phyloP scores from a whole-genome alignment of 305 asterid genomes.

The Fraxinus velutina region DNA sequence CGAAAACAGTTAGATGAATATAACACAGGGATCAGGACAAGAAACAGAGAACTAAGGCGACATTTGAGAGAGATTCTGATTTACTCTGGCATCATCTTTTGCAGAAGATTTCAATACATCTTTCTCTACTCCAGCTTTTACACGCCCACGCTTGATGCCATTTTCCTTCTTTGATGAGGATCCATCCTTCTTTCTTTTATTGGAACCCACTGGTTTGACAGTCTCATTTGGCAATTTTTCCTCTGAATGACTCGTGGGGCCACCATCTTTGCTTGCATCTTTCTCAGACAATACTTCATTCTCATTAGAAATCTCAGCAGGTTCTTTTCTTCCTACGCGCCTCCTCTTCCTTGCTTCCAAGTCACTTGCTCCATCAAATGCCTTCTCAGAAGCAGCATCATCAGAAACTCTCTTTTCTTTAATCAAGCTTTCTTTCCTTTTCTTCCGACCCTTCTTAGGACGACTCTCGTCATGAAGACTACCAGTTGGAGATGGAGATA shows the following conservation, averaged over 20 bases:
- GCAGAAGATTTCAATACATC: conserved; percentile 40
- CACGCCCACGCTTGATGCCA: conserved; percentile 49
- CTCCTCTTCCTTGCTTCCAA: conserved; percentile 46
- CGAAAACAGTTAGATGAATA: conserved; percentile 17
- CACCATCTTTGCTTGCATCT: conserved; percentile 44
- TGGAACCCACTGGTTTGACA: conserved; percentile 43
- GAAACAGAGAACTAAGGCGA: conserved; percentile 18
- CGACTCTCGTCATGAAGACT: conserved; percentile 41
- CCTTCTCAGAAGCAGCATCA: conserved; percentile 41
- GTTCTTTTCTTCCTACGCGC: conserved; percentile 37
- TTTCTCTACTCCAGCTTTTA: conserved; percentile 45
- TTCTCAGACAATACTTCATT: conserved; percentile 35
- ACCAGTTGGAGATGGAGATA: conserved; percentile 49
- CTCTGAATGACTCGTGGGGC: conserved; percentile 50
- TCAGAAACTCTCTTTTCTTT: conserved; percentile 39
- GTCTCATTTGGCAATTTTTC: conserved; percentile 40
- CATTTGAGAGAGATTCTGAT: conserved; percentile 10
- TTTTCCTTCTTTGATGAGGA: conserved; percentile 42
- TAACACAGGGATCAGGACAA: conserved; percentile 4
- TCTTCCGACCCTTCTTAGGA: conserved; percentile 35
- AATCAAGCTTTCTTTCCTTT: conserved; percentile 36
- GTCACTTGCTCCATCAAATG: conserved; percentile 44
- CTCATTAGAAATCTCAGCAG: conserved; percentile 36
- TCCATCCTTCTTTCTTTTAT: conserved; percentile 36
- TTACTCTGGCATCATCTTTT: conserved; percentile 52